A percentile compares a stretch with the other conserved stretches of the same genome.
Conservation (phyloP, 2,329 filamentous ascomycete genomes). For the Aspergillus novofumigatus region DNA sequence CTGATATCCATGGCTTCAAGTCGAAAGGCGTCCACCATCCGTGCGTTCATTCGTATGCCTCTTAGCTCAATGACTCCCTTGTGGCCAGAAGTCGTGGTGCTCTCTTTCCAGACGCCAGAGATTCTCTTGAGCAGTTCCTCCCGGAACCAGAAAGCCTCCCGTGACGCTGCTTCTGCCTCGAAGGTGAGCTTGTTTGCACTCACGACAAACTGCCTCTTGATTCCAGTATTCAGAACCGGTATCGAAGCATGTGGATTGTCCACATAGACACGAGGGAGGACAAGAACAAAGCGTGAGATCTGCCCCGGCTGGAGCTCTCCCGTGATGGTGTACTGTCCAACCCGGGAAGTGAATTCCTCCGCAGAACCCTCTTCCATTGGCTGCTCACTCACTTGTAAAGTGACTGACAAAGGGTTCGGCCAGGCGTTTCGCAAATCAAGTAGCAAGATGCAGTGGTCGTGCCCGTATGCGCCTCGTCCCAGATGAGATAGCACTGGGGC, state of each 20-base stretch:
- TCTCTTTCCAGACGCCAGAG: conserved; percentile 66
- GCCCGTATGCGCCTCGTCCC: conserved; percentile 37
- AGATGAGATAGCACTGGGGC: conserved; percentile 44
- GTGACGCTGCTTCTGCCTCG: conserved; percentile 69
- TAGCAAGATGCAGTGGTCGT: conserved; percentile 72
- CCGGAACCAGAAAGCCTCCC: conserved; percentile 89
- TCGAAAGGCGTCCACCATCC: conserved; percentile 80
- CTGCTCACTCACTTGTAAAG: conserved; percentile 47
- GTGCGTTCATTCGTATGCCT: conserved; percentile 64
- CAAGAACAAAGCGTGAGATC: conserved; percentile 70
- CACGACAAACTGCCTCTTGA: conserved; percentile 90
- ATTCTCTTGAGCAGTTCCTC: conserved; percentile 72
- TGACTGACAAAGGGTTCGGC: conserved; percentile 72
- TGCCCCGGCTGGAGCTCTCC: conserved; percentile 54
- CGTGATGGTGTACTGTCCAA: conserved; percentile 29
- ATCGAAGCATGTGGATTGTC: conserved; percentile 73
- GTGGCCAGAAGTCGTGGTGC: conserved; percentile 47
- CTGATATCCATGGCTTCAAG: conserved; percentile 71
- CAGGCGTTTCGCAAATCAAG: conserved; percentile 86
- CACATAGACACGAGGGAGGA: conserved; percentile 70
- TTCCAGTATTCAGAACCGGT: conserved; percentile 72
- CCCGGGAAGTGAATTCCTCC: conserved; percentile 15
- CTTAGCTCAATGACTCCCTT: conserved; percentile 71
- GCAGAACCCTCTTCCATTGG: conserved; percentile 7
- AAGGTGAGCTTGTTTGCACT: conserved; percentile 74